Evolutionary conservation across 148 eudicot species (phyloP), one percentile per base, ranked within the genome.

Genomic region (Rhododendron kiyosumense): DNA sequence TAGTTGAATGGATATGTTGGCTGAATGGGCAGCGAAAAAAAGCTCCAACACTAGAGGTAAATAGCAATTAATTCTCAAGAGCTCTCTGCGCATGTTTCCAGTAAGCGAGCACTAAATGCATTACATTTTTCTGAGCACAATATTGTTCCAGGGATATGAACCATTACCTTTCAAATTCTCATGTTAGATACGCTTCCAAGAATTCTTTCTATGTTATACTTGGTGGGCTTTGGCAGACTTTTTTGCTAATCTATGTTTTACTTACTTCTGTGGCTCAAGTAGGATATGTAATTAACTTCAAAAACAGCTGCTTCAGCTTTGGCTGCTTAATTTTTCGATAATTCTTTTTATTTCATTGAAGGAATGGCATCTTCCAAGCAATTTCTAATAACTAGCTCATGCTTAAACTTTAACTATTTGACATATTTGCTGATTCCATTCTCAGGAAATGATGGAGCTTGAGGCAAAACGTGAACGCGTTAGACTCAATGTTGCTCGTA

Each of bases 1-100:
- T 90, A 96, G 99, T 96, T 91, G 99, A 96, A 91, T 96, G 99
- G 99, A 95, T 96, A 91, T 94, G 97, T 86, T 96, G 99, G 99
- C 93, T 96, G 76, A 96, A 96, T 84, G 99, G 99, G 84, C 99
- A 96, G 89, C 93, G 99, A 30, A 95, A 93, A 88, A 90, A 41
- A 83, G 93, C 99, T 88, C 99, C 99, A 46, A 93, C 99, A 14
- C 89, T 91, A 54, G 99, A 96, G 99, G 99, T 96, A 91, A 85
- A 71, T 84, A 80, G 51, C 63, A 81, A 34, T 63, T 52, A 51
- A 86, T 78, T 78, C 41, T 36, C 15, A 30, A 5, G 65, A 77
- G 10, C 15, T 59, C 67, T 49, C 38, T 34, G 18, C 15, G n/a
- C 41, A 9, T 74, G 38, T 45, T 74, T 20, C 38, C 9, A 12